Evolutionary conservation across 495 filamentous ascomycete genomes (phyloP).

Genomic region (Neurospora sp.): DNA sequence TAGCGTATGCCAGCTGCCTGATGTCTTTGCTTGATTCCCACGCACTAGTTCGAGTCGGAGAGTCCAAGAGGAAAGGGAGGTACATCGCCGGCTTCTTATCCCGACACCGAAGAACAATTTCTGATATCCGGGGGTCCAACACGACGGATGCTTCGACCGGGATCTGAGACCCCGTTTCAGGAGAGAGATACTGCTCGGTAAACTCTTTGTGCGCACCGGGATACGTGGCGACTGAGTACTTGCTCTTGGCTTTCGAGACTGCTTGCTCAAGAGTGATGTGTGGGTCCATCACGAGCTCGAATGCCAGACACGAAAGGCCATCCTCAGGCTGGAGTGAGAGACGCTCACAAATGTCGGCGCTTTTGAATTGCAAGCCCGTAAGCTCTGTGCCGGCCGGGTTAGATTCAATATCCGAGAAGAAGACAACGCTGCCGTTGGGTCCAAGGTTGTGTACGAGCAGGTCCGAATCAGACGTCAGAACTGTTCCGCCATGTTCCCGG

Average conservation of each 20-base stretch:
- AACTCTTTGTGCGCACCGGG: conserved; percentile 31
- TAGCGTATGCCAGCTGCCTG: conserved; percentile 49
- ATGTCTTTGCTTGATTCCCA: conserved; percentile 49
- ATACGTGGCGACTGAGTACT: conserved; percentile 6
- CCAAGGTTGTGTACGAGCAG: conserved; percentile 61
- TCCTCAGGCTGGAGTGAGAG: conserved; percentile 19
- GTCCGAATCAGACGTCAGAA: conserved; percentile 67
- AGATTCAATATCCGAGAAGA: conserved; percentile 42
- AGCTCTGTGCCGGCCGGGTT: conserved; percentile 14
- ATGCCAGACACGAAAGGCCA: conserved; percentile 25
- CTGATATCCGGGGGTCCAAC: conserved; percentile 42
- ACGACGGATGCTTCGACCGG: not conserved
- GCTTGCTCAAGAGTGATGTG: conserved; percentile 22
- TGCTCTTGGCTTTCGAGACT: conserved; percentile 13
- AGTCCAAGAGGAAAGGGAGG: conserved; percentile 50
- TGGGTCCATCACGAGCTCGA: conserved; percentile 27
- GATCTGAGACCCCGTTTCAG: conserved; percentile 1
- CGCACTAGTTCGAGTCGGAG: conserved; percentile 46
- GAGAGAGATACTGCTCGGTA: conserved; percentile 31
- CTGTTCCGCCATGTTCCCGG: conserved; percentile 36
- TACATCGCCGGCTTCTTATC: conserved; percentile 36
- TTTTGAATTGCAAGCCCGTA: conserved; percentile 28
- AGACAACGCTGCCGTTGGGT: conserved; percentile 42
- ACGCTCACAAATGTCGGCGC: conserved; percentile 24
- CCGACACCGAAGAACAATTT: conserved; percentile 31